Evolutionary conservation across 257 asterid genomes (phyloP), one percentile per base, ranked within the genome.

Genomic region (Solanum appendiculatum): DNA sequence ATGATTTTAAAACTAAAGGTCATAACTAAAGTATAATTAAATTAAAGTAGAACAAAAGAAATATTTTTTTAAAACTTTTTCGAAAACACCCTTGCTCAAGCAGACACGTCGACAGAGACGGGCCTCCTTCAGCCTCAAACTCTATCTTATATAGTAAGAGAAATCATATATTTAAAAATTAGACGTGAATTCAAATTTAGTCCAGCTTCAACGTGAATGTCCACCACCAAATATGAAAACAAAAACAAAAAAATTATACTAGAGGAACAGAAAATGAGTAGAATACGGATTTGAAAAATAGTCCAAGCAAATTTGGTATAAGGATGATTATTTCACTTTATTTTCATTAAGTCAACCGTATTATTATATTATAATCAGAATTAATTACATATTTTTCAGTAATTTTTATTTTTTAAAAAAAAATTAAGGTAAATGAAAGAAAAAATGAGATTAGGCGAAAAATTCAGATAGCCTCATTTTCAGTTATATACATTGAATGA

Each of bases 51-150:
- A 5, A 0, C 4, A 51, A 10, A 11, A 18, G 3, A 51, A 18
- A 18, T 0, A 51, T 3, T 51, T 51, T 51, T 51, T 51, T 51
- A 51, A 18, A 51, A 51, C 0, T 51, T n/a, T n/a, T n/a, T n/a
- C 60, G 6, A 51, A 51, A 51, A 51, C 16, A 51, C 9, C 0
- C n/a, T 51, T 51, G 1, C 0, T 51, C 3, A 51, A 51, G 60
- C 18, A 51, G 23, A 5, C 16, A 46, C 4, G 0, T 44, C 51
- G 51, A 44, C 0, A 1, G 16, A 44, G 51, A 44, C 14, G 0
- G 15, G 23, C 18, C 9, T 16, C 23, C n/a, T 51, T 51, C 0
- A 16, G 23, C 60, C n/a, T 18, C n/a, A 0, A 16, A 0, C 60
- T 51, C 60, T 51, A 23, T 51, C 60, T 51, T 6, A 51, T 51